Percentiles rank a stretch among this genome's conserved stretches.
phyloP scores from a whole-genome alignment of 768 basidiomycete species.

The Gautieria morchelliformis region DNA sequence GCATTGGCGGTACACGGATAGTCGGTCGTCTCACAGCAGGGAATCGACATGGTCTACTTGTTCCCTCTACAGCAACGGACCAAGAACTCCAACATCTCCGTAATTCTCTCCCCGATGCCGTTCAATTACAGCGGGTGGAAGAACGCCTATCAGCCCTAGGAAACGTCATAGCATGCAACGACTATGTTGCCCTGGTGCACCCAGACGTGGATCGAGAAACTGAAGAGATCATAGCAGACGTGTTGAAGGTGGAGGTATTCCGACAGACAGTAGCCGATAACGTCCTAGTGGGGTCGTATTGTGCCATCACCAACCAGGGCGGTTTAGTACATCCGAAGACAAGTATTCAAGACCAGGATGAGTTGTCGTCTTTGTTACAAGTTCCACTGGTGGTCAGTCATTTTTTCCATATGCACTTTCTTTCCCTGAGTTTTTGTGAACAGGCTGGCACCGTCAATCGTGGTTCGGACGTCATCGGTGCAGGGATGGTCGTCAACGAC shows the following conservation, averaged over 20 bases:
- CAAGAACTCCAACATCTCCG: constrained; percentile 97
- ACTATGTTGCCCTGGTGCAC: constrained; percentile 97
- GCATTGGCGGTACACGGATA: constrained; percentile 90
- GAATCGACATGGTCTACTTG: constrained; percentile 94
- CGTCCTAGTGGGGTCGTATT: constrained; percentile 94
- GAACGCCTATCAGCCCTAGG: constrained; percentile 95
- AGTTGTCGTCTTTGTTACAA: constrained; percentile 87
- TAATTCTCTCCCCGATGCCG: constrained; percentile 87
- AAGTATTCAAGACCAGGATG: constrained; percentile 94
- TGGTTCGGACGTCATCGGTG: constrained; percentile 96
- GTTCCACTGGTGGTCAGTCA: constrained; percentile 86
- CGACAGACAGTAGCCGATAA: constrained; percentile 95
- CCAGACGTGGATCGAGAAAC: constrained; percentile 98
- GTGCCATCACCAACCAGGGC: constrained; percentile 92
- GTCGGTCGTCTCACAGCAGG: constrained; percentile 90
- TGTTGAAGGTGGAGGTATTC: constrained; percentile 98
- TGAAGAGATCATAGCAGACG: constrained; percentile 99
- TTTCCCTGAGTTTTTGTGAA: not conserved
- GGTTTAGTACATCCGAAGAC: constrained; percentile 98
- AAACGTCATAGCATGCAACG: constrained; percentile 97
- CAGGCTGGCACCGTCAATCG: constrained; percentile 99
- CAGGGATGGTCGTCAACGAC: constrained; percentile 96
- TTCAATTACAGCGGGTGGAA: constrained; percentile 92
- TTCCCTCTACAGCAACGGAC: constrained; percentile 92
- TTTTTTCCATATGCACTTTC: not conserved